Percentiles rank a stretch among this genome's conserved stretches.
These are phyloP conservation scores for Gossypium herbaceum DNA, from an alignment of 345 rosid genomes.

Conservation along the genomic window DNA sequence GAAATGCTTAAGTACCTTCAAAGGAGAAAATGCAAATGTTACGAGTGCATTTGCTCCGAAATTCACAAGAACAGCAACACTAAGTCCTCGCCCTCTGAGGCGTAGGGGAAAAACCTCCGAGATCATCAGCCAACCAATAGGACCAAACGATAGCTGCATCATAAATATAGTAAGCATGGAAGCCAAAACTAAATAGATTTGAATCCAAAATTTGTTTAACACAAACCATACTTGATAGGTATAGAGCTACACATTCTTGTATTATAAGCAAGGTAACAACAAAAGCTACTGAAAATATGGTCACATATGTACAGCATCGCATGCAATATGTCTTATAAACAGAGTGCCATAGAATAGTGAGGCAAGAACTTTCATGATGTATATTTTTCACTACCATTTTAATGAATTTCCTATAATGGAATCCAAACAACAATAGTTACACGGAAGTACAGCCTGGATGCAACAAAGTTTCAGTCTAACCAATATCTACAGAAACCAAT, in stretches of 20 bases:
- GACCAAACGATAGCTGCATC: constrained; percentile 91
- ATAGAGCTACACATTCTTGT: background rate
- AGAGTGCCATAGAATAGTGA: background rate
- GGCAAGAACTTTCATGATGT: background rate
- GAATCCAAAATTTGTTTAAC: background rate
- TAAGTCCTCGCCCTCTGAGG: constrained; percentile 78
- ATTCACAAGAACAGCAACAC: constrained; percentile 86
- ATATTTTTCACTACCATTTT: background rate
- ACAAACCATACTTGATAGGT: background rate
- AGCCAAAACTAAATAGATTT: background rate
- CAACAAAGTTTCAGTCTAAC: constrained; percentile 4
- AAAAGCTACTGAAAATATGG: background rate
- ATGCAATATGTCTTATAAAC: background rate
- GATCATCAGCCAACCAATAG: constrained; percentile 97
- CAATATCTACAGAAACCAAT: background rate
- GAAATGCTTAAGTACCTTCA: constrained; percentile 47
- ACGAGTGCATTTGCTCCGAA: constrained; percentile 94
- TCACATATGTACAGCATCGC: background rate
- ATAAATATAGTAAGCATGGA: constrained; percentile 10
- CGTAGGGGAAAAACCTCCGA: constrained; percentile 88
- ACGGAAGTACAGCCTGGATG: background rate
- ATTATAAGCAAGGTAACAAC: background rate
- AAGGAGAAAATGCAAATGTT: constrained; percentile 85
- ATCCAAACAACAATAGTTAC: background rate
- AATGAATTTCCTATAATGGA: background rate